phyloP scores from a whole-genome alignment of 805 yeast genomes.

The Teunomyces gatunensis region DNA sequence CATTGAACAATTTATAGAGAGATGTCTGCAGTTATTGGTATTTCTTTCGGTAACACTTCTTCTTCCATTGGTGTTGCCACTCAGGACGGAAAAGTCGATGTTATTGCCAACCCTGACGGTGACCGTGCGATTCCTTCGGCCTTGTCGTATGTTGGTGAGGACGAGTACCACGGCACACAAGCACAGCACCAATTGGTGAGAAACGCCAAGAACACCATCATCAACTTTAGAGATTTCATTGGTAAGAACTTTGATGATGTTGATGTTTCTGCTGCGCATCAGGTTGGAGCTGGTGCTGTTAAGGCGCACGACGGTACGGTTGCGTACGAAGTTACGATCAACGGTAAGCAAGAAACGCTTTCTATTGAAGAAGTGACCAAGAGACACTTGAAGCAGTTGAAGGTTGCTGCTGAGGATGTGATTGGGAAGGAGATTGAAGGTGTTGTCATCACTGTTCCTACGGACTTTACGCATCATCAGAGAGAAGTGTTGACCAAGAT shows the following conservation, averaged over 20 bases:
- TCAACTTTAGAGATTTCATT: conserved; percentile 90
- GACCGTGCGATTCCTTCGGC: conserved; percentile 95
- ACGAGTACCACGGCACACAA: conserved; percentile 97
- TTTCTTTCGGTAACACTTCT: conserved; percentile 94
- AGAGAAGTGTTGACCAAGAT: conserved; percentile 58
- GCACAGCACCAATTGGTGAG: conserved; percentile 90
- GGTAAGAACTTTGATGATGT: conserved; percentile 72
- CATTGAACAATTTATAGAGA: conserved; percentile 4
- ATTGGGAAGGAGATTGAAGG: conserved; percentile 79
- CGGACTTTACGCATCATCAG: conserved; percentile 77
- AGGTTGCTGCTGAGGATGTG: conserved; percentile 88
- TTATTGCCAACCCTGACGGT: conserved; percentile 98
- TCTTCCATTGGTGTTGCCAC: conserved; percentile 89
- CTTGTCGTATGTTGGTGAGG: conserved; percentile 86
- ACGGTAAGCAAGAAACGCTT: conserved; percentile 50
- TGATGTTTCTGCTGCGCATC: conserved; percentile 54
- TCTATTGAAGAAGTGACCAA: conserved; percentile 75
- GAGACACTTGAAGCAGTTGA: conserved; percentile 81
- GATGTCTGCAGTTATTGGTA: conserved; percentile 71
- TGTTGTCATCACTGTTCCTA: conserved; percentile 86
- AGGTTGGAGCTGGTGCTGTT: conserved; percentile 59
- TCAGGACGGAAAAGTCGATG: conserved; percentile 89
- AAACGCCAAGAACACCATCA: conserved; percentile 81
- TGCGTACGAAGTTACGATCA: conserved; percentile 59
- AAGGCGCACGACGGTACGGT: conserved; percentile 60